A percentile compares a stretch with the other conserved stretches of the same genome.
Conservation (phyloP, 306 rosid genomes). For the Sindora glabra region DNA sequence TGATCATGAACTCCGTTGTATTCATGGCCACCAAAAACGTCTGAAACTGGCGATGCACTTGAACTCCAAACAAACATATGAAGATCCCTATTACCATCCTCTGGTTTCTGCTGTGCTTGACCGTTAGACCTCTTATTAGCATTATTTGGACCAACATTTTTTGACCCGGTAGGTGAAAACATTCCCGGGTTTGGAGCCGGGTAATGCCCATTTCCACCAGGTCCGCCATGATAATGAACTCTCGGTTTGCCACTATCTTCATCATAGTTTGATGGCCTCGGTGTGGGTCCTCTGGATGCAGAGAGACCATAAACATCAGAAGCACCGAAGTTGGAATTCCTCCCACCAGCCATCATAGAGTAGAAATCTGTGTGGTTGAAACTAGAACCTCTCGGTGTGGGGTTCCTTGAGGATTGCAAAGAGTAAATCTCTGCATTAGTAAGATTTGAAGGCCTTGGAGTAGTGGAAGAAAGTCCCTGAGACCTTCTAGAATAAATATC, state of each 20-base stretch:
- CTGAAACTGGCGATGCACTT: constrained; percentile 73
- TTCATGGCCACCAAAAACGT: constrained; percentile 69
- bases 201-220: constrained; percentile 43
- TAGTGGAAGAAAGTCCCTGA: constrained; percentile 55
- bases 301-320: constrained; percentile 60
- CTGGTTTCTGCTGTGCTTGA: constrained; percentile 33
- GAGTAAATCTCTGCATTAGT: constrained; percentile 87
- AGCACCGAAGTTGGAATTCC: constrained; percentile 63
- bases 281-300: constrained; percentile 73
- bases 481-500: constrained; percentile 72
- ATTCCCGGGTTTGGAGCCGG: constrained; percentile 81
- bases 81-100: constrained; percentile 58
- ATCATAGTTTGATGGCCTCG: constrained; percentile 61
- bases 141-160: constrained; percentile 25
- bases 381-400: constrained; percentile 79
- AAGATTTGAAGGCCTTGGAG: constrained; percentile 74
- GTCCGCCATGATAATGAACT: constrained; percentile 29
- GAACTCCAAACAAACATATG: constrained; percentile 96
- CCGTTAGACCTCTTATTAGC: constrained; percentile 53
- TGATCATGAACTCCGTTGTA: constrained; percentile 54
- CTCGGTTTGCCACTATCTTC: constrained; percentile 49
- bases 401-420: constrained; percentile 63
- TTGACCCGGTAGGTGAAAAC: constrained; percentile 58
- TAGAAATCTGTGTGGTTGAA: constrained; percentile 80
- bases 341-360: constrained; percentile 72